phyloP scores from a whole-genome alignment of 345 rosid genomes.

The Raphanus sativus region DNA sequence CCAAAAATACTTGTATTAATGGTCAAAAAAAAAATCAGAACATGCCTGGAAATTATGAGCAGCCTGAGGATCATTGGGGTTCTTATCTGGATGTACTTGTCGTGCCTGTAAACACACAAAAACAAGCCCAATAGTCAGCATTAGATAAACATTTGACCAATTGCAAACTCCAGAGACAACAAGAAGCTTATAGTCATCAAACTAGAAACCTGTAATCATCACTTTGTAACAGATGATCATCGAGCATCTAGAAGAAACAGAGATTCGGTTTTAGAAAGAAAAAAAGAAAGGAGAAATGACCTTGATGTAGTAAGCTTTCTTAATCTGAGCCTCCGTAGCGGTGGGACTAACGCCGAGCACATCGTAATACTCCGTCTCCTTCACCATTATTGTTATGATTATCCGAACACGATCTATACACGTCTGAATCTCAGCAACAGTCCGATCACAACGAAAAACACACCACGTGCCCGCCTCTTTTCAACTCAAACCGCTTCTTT shows the following conservation, averaged over 20 bases:
- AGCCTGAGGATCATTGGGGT: constrained; percentile 90
- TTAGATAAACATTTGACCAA: neutral
- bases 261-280: neutral
- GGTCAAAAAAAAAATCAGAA: neutral
- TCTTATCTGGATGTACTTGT: constrained; percentile 97
- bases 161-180: constrained; percentile 6
- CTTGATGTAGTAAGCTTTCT: constrained; percentile 96
- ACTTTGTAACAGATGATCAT: neutral
- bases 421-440: neutral
- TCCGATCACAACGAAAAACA: constrained; percentile 17
- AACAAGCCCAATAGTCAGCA: constrained; percentile 15
- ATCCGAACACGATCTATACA: constrained; percentile 26
- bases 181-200: constrained; percentile 1
- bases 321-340: constrained; percentile 91
- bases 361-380: constrained; percentile 91
- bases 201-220: neutral
- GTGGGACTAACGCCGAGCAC: constrained; percentile 89
- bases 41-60: constrained; percentile 92
- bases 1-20: neutral
- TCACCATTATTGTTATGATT: constrained; percentile 54
- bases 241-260: neutral
- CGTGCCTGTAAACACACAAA: constrained; percentile 65
- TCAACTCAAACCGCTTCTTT: constrained; percentile 33
- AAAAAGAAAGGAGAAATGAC: constrained; percentile 12
- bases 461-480: constrained; percentile 26